These are phyloP conservation scores for Lophiostoma macrostomum DNA, from an alignment of 495 filamentous ascomycete species.

Conservation along the genomic window DNA sequence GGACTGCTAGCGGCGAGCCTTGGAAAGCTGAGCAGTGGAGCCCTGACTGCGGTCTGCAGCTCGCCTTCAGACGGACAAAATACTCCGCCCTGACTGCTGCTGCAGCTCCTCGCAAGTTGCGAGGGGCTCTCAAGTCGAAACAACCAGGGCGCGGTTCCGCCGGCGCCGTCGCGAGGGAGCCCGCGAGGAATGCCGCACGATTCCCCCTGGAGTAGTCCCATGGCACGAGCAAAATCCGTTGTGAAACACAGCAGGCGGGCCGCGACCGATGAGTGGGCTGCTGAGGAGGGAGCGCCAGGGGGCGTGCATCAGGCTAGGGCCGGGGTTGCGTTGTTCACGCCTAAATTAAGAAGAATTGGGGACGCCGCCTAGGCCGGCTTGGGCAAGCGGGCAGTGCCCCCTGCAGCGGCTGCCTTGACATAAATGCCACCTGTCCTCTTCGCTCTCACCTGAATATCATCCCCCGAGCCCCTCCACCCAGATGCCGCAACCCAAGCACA, in stretches of 20 bases:
- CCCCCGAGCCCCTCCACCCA: slow-evolving; percentile 17
- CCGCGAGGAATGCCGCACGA: neutral
- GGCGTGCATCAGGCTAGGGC: neutral
- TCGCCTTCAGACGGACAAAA: too few relatives aligned
- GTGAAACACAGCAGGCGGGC: slow-evolving; percentile 21
- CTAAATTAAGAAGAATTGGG: slow-evolving; percentile 28
- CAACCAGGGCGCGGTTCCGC: neutral
- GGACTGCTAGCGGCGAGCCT: neutral
- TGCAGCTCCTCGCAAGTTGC: too few relatives aligned
- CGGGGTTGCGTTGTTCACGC: slow-evolving; percentile 22
- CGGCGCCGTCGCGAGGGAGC: neutral
- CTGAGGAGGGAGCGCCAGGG: neutral
- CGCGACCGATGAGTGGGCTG: slow-evolving; percentile 4
- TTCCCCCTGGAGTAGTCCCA: too few relatives aligned
- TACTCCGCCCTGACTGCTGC: too few relatives aligned
- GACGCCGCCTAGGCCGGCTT: slow-evolving; percentile 4
- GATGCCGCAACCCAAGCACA: slow-evolving; percentile 22
- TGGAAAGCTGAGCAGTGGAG: too few relatives aligned
- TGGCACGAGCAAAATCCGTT: slow-evolving; percentile 8
- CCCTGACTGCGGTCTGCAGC: too few relatives aligned
- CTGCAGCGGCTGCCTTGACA: slow-evolving; percentile 16
- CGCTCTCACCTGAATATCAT: slow-evolving; percentile 1
- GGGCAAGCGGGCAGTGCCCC: slow-evolving; percentile 9
- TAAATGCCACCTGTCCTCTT: slow-evolving; percentile 24
- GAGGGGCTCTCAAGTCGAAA: too few relatives aligned